phyloP scores from a whole-genome alignment of 306 rosid genomes.

The Quercus variabilis region DNA sequence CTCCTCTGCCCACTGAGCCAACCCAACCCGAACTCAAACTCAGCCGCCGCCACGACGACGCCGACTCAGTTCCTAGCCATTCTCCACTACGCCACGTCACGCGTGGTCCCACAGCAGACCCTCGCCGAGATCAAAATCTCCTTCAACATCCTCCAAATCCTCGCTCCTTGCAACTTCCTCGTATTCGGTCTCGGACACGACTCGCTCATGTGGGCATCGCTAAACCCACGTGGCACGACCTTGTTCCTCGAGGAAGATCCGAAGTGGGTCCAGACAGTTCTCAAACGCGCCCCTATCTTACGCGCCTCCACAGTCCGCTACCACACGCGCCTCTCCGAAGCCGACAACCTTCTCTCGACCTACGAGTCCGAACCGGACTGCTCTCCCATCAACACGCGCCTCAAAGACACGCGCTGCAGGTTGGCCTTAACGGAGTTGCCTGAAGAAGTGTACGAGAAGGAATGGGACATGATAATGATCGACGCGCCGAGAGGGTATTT shows the following conservation, averaged over 20 bases:
- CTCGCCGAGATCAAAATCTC: slow-evolving; percentile 44
- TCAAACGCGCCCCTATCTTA: slow-evolving; percentile 50
- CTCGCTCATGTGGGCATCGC: slow-evolving; percentile 85
- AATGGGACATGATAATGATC: slow-evolving; percentile 87
- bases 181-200: slow-evolving; percentile 81
- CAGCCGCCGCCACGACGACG: slow-evolving; percentile 21
- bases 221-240: slow-evolving; percentile 73
- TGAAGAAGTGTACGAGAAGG: slow-evolving; percentile 46
- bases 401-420: slow-evolving; percentile 35
- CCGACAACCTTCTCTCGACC: slow-evolving; percentile 32
- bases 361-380: slow-evolving; percentile 45
- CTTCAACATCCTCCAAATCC: slow-evolving; percentile 46
- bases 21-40: background rate
- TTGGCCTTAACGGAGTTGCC: slow-evolving; percentile 54
- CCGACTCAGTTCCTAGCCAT: slow-evolving; percentile 47
- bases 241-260: slow-evolving; percentile 84
- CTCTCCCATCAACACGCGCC: background rate
- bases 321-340: slow-evolving; percentile 53
- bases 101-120: slow-evolving; percentile 47
- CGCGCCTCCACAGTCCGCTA: slow-evolving; percentile 43
- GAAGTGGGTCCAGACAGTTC: slow-evolving; percentile 50
- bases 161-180: slow-evolving; percentile 73
- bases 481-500: slow-evolving; percentile 77
- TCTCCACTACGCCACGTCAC: slow-evolving; percentile 78
- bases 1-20: slow-evolving; percentile 11